Base-by-base conservation (phyloP, 371 early-diverging fungal genomes). In the Nematocida displodere region DNA sequence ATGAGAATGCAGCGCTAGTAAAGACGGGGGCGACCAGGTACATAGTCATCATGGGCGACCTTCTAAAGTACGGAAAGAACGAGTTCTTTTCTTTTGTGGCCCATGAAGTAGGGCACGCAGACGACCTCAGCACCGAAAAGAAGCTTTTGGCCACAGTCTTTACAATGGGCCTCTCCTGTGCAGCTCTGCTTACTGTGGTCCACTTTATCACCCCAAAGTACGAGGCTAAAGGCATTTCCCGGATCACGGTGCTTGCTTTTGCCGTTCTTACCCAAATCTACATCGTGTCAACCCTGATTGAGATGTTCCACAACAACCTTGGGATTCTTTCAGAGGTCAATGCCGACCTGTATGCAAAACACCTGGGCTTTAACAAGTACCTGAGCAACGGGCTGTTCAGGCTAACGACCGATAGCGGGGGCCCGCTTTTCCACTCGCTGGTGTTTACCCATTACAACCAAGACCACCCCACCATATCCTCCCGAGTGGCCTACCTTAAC, bases 91-190 rank as follows among this genome's bases (percentile, higher is more conserved):
- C 85, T 1, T 65, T 85, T 50, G 40, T 85, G 8, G 56, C 83
- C 8, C 85, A 85, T 49, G 85, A 85, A 44, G 77, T 83, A 47
- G 85, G 83, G 0, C 85, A 85, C 78, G 80, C 83, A 31, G 53
- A 78, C 26, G 79, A 83, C 37, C 44, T 75, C 52, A 81, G 80
- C 49, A 55, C 83, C n/a, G 39, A 79, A 36, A 81, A 80, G 61
- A 85, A 85, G 61, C 53, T 80, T 11, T 44, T 67, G 8, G 76
- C 78, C 5, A 77, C 81, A 31, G 62, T 81, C 37, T 0, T 54
- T 0, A 29, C 80, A n/a, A 33, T 81, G 20, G 48, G 55, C 47
- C 2, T 80, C 0, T 81, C 82, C 50, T 65, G 79, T 54, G 39
- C 59, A 8, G n/a, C 79, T 33, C 31, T 82, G 1, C 2, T 82